Evolutionary conservation across 2,329 filamentous ascomycete species (phyloP).

Genomic region (Paraphaeosphaeria sporulosa): DNA sequence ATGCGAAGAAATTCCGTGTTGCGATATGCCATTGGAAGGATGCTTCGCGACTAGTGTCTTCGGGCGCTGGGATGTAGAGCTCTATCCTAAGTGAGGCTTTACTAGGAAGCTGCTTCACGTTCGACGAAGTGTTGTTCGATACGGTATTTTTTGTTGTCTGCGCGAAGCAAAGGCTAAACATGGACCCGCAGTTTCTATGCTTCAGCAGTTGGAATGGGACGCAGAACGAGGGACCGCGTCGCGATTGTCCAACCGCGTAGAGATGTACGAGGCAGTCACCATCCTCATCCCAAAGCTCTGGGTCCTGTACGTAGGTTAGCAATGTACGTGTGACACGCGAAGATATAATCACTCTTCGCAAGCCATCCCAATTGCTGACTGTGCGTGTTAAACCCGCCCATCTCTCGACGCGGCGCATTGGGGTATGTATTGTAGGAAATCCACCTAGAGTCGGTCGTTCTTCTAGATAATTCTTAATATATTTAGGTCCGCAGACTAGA

Average conservation of each 20-base stretch:
- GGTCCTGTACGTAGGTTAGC: conserved; percentile 61
- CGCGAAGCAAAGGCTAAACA: conserved; percentile 61
- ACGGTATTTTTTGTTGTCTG: conserved; percentile 33
- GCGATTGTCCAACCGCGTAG: conserved; percentile 70
- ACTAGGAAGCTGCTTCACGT: conserved; percentile 26
- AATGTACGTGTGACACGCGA: conserved; percentile 11
- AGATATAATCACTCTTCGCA: conserved; percentile 52
- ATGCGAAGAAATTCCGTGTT: conserved; percentile 79
- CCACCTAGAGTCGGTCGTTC: background rate
- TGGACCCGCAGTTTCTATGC: conserved; percentile 64
- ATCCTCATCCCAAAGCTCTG: conserved; percentile 72
- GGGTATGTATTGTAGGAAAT: conserved; percentile 23
- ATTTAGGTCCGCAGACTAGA: background rate
- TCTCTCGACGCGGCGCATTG: conserved; percentile 40
- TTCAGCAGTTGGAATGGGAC: conserved; percentile 67
- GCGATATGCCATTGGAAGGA: conserved; percentile 70
- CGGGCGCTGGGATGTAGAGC: conserved; percentile 74
- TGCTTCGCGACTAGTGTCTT: conserved; percentile 60
- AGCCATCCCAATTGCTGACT: conserved; percentile 53
- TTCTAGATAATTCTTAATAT: background rate
- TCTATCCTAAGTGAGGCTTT: conserved; percentile 53
- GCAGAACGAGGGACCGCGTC: conserved; percentile 71
- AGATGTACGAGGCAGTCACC: conserved; percentile 76
- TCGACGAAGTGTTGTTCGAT: conserved; percentile 15
- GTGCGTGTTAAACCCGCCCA: conserved; percentile 45